phyloP scores from a whole-genome alignment of 805 yeast genomes.

The Candida xyloterini region DNA sequence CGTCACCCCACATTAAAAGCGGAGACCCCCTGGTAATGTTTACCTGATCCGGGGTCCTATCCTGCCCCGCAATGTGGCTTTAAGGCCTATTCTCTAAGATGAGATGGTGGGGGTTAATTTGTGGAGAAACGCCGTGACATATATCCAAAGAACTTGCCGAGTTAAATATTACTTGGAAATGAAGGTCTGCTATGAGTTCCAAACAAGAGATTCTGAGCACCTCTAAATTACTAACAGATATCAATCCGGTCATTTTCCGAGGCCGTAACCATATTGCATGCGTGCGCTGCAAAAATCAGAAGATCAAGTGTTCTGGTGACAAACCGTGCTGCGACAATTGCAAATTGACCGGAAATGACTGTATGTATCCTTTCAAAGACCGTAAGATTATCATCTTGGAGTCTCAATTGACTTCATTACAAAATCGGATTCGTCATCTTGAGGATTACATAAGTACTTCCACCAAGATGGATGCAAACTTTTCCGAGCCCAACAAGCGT shows the following conservation, averaged over 20 bases:
- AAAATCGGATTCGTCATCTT: conserved; percentile 23
- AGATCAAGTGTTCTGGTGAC: conserved; percentile 48
- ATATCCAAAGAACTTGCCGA: background rate
- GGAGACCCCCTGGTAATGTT: conserved; percentile 6
- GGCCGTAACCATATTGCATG: conserved; percentile 41
- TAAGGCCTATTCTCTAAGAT: background rate
- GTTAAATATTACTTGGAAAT: background rate
- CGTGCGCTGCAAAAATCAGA: conserved; percentile 47
- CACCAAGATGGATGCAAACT: conserved; percentile 3
- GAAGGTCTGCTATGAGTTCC: conserved; percentile 7
- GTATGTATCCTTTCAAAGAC: conserved; percentile 30
- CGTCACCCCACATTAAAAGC: conserved; percentile 4
- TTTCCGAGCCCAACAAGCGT: conserved; percentile 14
- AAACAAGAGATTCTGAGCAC: conserved; percentile 18
- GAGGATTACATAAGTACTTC: conserved; percentile 19
- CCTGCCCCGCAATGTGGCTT: conserved; percentile 6
- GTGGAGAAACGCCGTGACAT: conserved; percentile 2
- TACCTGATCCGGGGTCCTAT: conserved; percentile 1
- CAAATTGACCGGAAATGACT: conserved; percentile 20
- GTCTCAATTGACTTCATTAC: conserved; percentile 26
- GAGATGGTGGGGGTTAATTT: conserved; percentile 8
- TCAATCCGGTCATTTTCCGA: conserved; percentile 26
- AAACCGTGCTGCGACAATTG: conserved; percentile 31
- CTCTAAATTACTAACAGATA: conserved; percentile 13
- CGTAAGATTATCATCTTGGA: conserved; percentile 30